Evolutionary conservation across 108 stramenopile genomes (phyloP).

Genomic region (Pseudonitzschia multiseries): DNA sequence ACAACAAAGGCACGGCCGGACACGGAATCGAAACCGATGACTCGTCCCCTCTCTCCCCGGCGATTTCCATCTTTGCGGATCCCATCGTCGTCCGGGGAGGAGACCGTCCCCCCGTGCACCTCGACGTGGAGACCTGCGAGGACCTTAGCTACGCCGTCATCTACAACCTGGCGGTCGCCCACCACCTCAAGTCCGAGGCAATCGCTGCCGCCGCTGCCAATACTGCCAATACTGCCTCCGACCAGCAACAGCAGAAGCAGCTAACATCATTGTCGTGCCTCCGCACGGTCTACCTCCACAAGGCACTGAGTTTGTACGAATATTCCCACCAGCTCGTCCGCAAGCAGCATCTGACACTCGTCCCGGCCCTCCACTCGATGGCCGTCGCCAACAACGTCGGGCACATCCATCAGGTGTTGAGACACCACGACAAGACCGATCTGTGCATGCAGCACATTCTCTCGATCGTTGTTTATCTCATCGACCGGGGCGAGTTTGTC

Average conservation of each 20-base stretch:
- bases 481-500: constrained; percentile 1
- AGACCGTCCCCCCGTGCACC: not conserved
- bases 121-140: constrained; percentile 7
- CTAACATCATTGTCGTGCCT: too few species aligned
- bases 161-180: constrained; percentile 25
- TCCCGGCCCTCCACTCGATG: constrained; percentile 23
- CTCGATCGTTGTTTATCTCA: constrained; percentile 22
- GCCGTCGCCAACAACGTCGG: constrained; percentile 36
- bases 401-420: constrained; percentile 23
- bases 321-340: constrained; percentile 22
- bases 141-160: constrained; percentile 20
- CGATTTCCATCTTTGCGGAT: too few species aligned
- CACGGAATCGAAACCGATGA: too few species aligned
- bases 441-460: constrained; percentile 29
- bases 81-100: not conserved
- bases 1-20: too few species aligned
- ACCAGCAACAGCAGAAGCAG: too few species aligned
- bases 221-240: too few species aligned
- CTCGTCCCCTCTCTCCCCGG: too few species aligned
- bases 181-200: constrained; percentile 15
- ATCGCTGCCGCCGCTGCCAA: not conserved
- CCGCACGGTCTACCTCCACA: constrained; percentile 4
- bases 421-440: constrained; percentile 17
- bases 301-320: constrained; percentile 25
- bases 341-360: constrained; percentile 14